Base-by-base conservation (phyloP, 805 yeast species). In the Yarrowia sp. region DNA sequence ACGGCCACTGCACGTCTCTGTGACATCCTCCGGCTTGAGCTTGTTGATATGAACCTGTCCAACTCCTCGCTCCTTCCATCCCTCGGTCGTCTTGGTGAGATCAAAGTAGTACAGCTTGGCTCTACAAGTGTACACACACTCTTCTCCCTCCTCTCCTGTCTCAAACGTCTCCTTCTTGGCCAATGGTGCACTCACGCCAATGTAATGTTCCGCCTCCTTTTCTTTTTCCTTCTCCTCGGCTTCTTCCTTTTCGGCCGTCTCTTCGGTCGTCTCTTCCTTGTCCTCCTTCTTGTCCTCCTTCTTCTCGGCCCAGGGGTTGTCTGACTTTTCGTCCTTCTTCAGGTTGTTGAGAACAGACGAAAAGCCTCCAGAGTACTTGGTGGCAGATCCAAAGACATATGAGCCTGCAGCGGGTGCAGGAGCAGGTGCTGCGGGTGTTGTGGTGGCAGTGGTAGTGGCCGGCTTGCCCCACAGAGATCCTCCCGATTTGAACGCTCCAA, bases 11-110 rank as follows among this genome's bases (percentile, higher is more conserved):
- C 51, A 43, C 0, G 64, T 44, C 64, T 82, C 82, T 13, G 62
- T 67, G 9, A 64, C 58, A 32, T 64, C 69, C n/a, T 66, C 66
- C 6, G 65, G 67, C 35, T 67, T 67, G 60, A 74, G 71, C 51
- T 76, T 75, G 75, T 95, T 93, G 31, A 95, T 82, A 73, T 90
- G 96, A n/a, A 95, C 77, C 4, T 84, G 82, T 1, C 99, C 99
- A 45, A 89, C 81, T 28, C 99, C 99, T 72, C 95, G 84, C 76
- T 95, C 99, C 74, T 90, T 95, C 99, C 99, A 95, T 1, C 97
- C 97, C 15, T 82, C 85, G 8, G 82, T 74, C 3, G 88, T 79
- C 41, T 85, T 82, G 0, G 86, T 78, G 35, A 92, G 78, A 71
- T 89, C 89, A 69, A 90, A 77, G 35, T 84, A 86, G 73, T 92